Percentiles rank a stretch among this genome's conserved stretches.
These are phyloP conservation scores for Arbutus unedo DNA, from an alignment of 148 eudicot genomes.

Conservation along the genomic window DNA sequence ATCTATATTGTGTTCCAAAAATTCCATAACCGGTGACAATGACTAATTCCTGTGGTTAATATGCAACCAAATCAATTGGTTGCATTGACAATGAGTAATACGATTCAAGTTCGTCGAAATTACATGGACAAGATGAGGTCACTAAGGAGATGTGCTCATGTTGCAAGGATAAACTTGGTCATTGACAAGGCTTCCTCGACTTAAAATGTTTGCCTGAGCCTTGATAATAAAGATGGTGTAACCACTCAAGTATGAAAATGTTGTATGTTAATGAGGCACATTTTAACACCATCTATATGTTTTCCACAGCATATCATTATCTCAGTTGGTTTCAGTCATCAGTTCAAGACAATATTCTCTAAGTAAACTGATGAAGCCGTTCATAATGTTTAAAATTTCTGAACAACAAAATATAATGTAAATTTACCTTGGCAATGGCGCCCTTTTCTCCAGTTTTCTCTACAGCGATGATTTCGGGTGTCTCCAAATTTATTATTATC, in stretches of 20 bases:
- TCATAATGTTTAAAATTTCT: neutral
- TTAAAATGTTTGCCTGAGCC: neutral
- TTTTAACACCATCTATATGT: neutral
- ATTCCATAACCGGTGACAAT: neutral
- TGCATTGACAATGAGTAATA: neutral
- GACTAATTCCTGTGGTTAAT: neutral
- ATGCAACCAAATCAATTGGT: neutral
- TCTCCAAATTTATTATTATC: neutral
- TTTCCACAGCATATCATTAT: neutral
- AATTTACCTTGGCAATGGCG: slow-evolving; percentile 41
- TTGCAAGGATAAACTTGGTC: neutral
- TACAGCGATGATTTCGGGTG: neutral
- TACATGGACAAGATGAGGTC: neutral
- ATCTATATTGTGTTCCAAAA: neutral
- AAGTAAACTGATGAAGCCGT: neutral
- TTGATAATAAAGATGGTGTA: neutral
- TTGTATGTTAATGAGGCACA: neutral
- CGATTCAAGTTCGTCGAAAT: neutral
- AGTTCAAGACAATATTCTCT: neutral
- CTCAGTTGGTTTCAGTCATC: neutral
- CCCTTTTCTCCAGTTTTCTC: slow-evolving; percentile 3
- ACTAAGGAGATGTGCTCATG: neutral
- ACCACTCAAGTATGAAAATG: neutral
- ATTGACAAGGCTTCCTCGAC: neutral
- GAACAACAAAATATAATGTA: neutral